Percentiles rank a stretch among this genome's conserved stretches.
phyloP scores from a whole-genome alignment of 768 basidiomycete genomes.

The Lactarius quietus region DNA sequence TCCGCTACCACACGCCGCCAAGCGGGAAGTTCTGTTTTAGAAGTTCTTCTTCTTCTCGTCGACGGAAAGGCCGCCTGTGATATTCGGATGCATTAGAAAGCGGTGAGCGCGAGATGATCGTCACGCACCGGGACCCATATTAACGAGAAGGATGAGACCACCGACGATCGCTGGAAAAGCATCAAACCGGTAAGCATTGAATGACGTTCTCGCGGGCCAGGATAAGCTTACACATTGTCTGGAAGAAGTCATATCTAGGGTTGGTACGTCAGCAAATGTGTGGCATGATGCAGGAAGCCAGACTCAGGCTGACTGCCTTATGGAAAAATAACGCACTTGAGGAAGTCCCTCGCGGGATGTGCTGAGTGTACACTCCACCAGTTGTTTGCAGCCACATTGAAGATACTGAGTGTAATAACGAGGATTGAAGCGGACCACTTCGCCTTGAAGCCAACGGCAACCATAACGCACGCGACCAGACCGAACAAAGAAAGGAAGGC shows the following conservation, averaged over 20 bases:
- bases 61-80: conserved; percentile 83
- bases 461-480: conserved; percentile 89
- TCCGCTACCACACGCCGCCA: neutral
- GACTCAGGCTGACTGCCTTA: neutral
- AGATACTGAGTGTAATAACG: conserved; percentile 83
- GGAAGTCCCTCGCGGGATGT: conserved; percentile 96
- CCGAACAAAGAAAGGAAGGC: conserved; percentile 88
- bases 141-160: conserved; percentile 93
- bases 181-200: conserved; percentile 12
- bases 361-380: conserved; percentile 93
- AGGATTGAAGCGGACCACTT: conserved; percentile 98
- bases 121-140: conserved; percentile 88
- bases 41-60: conserved; percentile 99
- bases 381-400: conserved; percentile 99
- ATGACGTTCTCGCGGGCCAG: neutral
- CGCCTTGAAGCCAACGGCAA: conserved; percentile 98
- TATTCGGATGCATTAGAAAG: conserved; percentile 16
- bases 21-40: conserved; percentile 31
- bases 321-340: conserved; percentile 56
- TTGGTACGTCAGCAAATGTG: conserved; percentile 28
- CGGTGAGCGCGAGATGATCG: neutral
- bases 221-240: conserved; percentile 68
- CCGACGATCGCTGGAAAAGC: conserved; percentile 76
- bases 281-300: conserved; percentile 1
- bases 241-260: conserved; percentile 95